These are phyloP conservation scores for Lentinula aciculospora DNA, from an alignment of 768 basidiomycete species.

Conservation along the genomic window DNA sequence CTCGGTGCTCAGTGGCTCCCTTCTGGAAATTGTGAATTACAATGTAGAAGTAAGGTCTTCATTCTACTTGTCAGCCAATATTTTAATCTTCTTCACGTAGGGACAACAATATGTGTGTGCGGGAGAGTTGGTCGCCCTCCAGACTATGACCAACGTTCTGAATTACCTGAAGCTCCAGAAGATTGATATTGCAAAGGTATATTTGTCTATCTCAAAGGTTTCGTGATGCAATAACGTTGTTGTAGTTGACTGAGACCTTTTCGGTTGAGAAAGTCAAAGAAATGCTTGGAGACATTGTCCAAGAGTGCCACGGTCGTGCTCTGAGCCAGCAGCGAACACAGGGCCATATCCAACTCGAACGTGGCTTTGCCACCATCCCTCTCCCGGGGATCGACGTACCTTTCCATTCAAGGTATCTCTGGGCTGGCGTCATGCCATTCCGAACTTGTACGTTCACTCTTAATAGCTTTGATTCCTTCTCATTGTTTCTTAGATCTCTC, in stretches of 20 bases:
- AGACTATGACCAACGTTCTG: conserved; percentile 91
- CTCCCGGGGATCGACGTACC: conserved; percentile 97
- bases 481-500: conserved; percentile 62
- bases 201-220: background rate
- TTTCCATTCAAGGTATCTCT: conserved; percentile 98
- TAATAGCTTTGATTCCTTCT: background rate
- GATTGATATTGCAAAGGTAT: conserved; percentile 86
- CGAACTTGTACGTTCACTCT: conserved; percentile 71
- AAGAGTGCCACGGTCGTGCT: conserved; percentile 71
- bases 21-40: conserved; percentile 98
- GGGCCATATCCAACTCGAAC: conserved; percentile 90
- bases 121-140: conserved; percentile 89
- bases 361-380: conserved; percentile 94
- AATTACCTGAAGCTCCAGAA: conserved; percentile 97
- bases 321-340: conserved; percentile 73
- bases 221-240: conserved; percentile 1
- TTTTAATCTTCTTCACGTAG: conserved; percentile 29
- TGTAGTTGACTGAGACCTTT: conserved; percentile 80
- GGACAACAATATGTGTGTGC: conserved; percentile 99
- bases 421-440: conserved; percentile 98
- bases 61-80: background rate
- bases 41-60: conserved; percentile 68
- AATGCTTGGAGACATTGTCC: conserved; percentile 90
- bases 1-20: conserved; percentile 62
- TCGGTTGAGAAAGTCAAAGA: conserved; percentile 92